Percentiles rank a stretch among this genome's conserved stretches.
These are phyloP conservation scores for Suillus bovinus DNA, from an alignment of 768 basidiomycete genomes.

Conservation along the genomic window DNA sequence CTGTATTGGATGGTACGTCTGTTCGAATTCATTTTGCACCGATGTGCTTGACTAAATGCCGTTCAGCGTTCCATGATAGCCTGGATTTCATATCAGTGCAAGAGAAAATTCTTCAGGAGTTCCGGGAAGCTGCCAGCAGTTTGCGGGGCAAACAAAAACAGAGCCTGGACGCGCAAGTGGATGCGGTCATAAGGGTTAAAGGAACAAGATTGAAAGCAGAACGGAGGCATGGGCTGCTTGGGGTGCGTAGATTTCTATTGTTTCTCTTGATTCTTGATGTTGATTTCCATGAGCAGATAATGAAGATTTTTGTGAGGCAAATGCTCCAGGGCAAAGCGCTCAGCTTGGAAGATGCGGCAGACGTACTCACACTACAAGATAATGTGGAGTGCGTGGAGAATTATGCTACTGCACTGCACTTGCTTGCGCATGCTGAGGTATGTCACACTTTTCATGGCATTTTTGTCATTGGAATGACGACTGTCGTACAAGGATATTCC, in stretches of 20 bases:
- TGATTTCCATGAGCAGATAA: slow-evolving; percentile 46
- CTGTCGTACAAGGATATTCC: slow-evolving; percentile 56
- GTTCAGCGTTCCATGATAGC: slow-evolving; percentile 77
- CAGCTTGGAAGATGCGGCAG: slow-evolving; percentile 77
- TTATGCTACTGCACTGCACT: slow-evolving; percentile 66
- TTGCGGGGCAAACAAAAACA: slow-evolving; percentile 58
- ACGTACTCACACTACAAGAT: slow-evolving; percentile 85
- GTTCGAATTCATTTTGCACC: background rate
- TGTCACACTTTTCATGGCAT: slow-evolving; percentile 14
- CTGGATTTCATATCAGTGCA: slow-evolving; percentile 90
- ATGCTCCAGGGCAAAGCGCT: slow-evolving; percentile 76
- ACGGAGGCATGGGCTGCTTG: slow-evolving; percentile 52
- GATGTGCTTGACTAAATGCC: slow-evolving; percentile 10
- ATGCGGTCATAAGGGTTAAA: slow-evolving; percentile 56
- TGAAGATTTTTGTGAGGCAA: slow-evolving; percentile 66
- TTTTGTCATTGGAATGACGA: background rate
- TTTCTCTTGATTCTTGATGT: background rate
- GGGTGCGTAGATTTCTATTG: slow-evolving; percentile 20
- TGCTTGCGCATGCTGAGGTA: slow-evolving; percentile 60
- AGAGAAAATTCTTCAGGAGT: slow-evolving; percentile 61
- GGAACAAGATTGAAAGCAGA: slow-evolving; percentile 42
- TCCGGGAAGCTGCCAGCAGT: slow-evolving; percentile 48
- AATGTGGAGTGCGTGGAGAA: slow-evolving; percentile 61
- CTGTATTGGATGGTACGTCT: slow-evolving; percentile 54
- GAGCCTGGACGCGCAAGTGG: slow-evolving; percentile 67